Conservation (phyloP, 2,329 filamentous ascomycete genomes). For the Fusarium sp. region DNA sequence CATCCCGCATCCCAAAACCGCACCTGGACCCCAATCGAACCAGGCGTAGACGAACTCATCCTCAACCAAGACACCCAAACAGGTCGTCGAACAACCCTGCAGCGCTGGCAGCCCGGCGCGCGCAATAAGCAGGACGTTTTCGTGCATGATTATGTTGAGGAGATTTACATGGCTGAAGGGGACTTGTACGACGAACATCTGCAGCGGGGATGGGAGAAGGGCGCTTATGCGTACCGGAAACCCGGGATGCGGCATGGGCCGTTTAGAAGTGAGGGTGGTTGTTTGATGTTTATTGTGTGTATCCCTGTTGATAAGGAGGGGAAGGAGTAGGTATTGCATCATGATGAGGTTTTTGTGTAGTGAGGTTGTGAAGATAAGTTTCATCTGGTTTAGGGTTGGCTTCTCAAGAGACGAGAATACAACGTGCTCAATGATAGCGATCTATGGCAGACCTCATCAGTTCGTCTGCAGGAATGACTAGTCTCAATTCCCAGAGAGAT, state of each 20-base stretch:
- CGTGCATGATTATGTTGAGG: conserved; percentile 53
- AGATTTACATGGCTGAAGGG: conserved; percentile 53
- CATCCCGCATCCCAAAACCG: conserved; percentile 39
- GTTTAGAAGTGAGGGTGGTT: conserved; percentile 51
- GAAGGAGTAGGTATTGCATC: conserved; percentile 5
- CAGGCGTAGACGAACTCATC: conserved; percentile 52
- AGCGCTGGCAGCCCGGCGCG: conserved; percentile 53
- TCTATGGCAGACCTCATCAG: neutral
- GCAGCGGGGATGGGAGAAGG: conserved; percentile 48
- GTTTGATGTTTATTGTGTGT: conserved; percentile 48
- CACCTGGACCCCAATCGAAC: conserved; percentile 45
- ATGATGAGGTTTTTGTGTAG: neutral
- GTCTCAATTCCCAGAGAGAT: too few relatives aligned
- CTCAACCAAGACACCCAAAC: conserved; percentile 50
- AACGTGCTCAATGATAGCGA: too few relatives aligned
- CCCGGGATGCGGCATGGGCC: conserved; percentile 56
- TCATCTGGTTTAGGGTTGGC: neutral
- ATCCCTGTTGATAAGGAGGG: conserved; percentile 33
- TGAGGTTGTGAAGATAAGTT: neutral
- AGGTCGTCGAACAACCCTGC: conserved; percentile 48
- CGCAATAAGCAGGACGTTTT: conserved; percentile 45
- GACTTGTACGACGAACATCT: conserved; percentile 51
- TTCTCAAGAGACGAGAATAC: neutral
- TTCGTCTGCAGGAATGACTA: too few relatives aligned
- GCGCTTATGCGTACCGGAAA: conserved; percentile 55